phyloP scores from a whole-genome alignment of 306 rosid species.

The Castanea mollissima region DNA sequence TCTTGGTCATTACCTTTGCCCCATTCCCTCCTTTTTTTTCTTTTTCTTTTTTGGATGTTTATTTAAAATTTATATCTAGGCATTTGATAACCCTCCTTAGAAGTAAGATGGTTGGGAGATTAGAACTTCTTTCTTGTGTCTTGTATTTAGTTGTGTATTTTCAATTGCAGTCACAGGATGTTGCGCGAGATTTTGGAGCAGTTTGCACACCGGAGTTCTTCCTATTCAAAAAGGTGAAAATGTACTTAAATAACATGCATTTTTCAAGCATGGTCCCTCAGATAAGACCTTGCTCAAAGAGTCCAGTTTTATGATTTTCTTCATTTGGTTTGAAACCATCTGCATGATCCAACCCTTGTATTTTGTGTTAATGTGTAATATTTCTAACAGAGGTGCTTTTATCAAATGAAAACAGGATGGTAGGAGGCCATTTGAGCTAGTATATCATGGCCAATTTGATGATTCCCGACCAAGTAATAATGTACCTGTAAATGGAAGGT shows the following conservation, averaged over 20 bases:
- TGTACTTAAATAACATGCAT: not conserved
- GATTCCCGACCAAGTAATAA: constrained; percentile 86
- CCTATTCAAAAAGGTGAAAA: constrained; percentile 76
- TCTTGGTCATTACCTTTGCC: not conserved
- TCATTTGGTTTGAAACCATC: not conserved
- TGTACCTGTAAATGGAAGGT: constrained; percentile 88
- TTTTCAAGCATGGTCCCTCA: constrained; percentile 2
- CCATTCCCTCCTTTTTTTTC: not conserved
- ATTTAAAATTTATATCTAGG: not conserved
- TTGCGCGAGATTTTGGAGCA: constrained; percentile 83
- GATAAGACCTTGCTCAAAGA: not conserved
- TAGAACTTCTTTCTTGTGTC: not conserved
- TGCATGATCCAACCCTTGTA: not conserved
- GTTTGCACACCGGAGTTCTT: constrained; percentile 90
- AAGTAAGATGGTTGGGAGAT: not conserved
- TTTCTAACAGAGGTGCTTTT: not conserved
- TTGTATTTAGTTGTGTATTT: constrained; percentile 8
- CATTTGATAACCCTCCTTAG: not conserved
- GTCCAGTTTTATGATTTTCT: not conserved
- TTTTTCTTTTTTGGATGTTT: not conserved
- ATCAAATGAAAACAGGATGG: constrained; percentile 65
- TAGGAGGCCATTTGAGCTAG: constrained; percentile 93
- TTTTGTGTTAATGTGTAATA: not conserved
- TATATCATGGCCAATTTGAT: constrained; percentile 93
- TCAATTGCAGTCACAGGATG: constrained; percentile 73